phyloP scores from a whole-genome alignment of 805 yeast species.

The Teunomyces funiuensis region DNA sequence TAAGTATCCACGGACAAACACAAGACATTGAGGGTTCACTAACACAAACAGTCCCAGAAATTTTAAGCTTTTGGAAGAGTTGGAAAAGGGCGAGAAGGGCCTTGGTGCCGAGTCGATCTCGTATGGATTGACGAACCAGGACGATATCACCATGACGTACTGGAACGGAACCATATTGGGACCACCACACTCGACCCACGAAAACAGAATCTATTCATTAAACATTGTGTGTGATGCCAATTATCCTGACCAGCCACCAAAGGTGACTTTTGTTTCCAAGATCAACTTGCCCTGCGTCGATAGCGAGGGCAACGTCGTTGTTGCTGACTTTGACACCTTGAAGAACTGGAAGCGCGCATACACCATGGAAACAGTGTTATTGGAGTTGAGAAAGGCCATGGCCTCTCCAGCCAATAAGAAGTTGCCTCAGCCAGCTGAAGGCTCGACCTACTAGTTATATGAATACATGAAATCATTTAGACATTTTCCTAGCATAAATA shows the following conservation, averaged over 20 bases:
- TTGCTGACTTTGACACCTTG: constrained; percentile 59
- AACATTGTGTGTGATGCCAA: constrained; percentile 76
- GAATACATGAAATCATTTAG: background rate
- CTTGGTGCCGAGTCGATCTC: constrained; percentile 96
- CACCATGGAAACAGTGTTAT: constrained; percentile 88
- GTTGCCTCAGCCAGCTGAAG: constrained; percentile 89
- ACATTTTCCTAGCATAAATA: background rate
- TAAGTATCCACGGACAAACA: constrained; percentile 24
- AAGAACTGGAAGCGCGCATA: constrained; percentile 85
- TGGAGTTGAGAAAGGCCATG: constrained; percentile 85
- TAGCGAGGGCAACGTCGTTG: constrained; percentile 50
- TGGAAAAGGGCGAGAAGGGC: constrained; percentile 98
- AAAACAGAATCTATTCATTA: constrained; percentile 87
- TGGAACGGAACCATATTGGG: constrained; percentile 99
- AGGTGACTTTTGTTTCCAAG: constrained; percentile 74
- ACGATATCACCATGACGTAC: constrained; percentile 87
- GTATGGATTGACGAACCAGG: constrained; percentile 86
- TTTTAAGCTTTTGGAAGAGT: constrained; percentile 90
- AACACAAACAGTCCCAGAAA: constrained; percentile 72
- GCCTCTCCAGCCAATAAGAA: constrained; percentile 79
- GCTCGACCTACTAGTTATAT: constrained; percentile 52
- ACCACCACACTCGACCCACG: constrained; percentile 89
- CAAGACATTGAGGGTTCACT: too few relatives aligned
- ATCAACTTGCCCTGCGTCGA: constrained; percentile 93
- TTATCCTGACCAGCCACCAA: constrained; percentile 90